Evolutionary conservation across 2,329 filamentous ascomycete genomes (phyloP).

Genomic region (Neospermospora avenae): DNA sequence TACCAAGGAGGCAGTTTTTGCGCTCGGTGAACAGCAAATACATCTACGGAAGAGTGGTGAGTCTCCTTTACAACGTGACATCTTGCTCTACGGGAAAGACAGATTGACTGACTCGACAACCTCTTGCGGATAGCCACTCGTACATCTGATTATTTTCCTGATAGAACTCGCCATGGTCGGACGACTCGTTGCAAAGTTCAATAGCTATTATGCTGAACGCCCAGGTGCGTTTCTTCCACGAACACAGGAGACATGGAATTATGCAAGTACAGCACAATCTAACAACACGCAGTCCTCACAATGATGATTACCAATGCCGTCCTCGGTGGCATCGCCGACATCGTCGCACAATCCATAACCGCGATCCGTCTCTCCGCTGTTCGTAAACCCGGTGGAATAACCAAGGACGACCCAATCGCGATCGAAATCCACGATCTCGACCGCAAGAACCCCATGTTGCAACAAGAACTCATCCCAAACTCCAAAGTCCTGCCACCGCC

Average conservation of each 20-base stretch:
- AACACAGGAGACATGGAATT: background rate
- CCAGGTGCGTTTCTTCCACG: constrained; percentile 57
- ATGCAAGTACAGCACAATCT: constrained; percentile 4
- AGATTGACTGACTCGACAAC: constrained; percentile 24
- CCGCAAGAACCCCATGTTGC: constrained; percentile 68
- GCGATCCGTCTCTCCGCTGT: constrained; percentile 68
- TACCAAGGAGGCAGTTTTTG: constrained; percentile 57
- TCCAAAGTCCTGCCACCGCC: constrained; percentile 66
- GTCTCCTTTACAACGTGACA: constrained; percentile 31
- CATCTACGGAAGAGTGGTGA: constrained; percentile 70
- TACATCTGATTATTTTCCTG: constrained; percentile 80
- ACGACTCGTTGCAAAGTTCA: constrained; percentile 82
- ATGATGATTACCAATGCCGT: constrained; percentile 99
- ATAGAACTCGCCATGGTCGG: constrained; percentile 86
- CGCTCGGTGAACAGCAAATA: constrained; percentile 68
- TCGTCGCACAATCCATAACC: constrained; percentile 89
- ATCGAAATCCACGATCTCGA: constrained; percentile 90
- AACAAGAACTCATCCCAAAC: constrained; percentile 63
- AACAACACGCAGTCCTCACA: constrained; percentile 66
- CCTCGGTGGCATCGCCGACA: constrained; percentile 92
- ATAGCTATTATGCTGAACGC: constrained; percentile 87
- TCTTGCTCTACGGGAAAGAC: constrained; percentile 1
- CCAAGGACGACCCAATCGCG: constrained; percentile 65
- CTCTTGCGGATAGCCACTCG: constrained; percentile 67
- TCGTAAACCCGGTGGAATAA: constrained; percentile 57